These are phyloP conservation scores for Furcasterigmium furcatum DNA, from an alignment of 2,329 filamentous ascomycete species.

Conservation along the genomic window DNA sequence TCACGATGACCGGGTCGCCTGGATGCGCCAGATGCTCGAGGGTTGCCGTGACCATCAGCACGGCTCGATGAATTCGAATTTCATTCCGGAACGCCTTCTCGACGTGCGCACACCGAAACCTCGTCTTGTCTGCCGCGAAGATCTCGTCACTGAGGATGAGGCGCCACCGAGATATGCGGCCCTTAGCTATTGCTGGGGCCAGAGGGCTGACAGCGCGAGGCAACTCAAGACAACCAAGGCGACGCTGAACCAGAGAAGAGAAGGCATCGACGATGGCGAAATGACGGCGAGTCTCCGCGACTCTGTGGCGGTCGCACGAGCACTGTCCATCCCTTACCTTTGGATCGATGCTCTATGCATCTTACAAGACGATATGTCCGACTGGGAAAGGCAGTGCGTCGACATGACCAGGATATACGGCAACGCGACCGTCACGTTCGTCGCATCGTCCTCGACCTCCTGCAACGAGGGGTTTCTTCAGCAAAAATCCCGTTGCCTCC, in stretches of 20 bases:
- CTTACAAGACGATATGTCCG: constrained; percentile 11
- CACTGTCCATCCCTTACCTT: constrained; percentile 11
- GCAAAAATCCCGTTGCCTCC: background rate
- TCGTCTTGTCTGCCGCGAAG: too few relatives aligned
- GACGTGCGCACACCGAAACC: too few relatives aligned
- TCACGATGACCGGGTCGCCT: too few relatives aligned
- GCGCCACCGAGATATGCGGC: constrained; percentile 1
- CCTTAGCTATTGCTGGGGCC: constrained; percentile 15
- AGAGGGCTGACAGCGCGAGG: background rate
- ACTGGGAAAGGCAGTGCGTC: constrained; percentile 5
- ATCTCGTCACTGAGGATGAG: too few relatives aligned
- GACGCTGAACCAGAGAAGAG: background rate
- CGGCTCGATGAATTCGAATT: too few relatives aligned
- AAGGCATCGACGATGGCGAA: background rate
- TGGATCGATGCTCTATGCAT: constrained; percentile 18
- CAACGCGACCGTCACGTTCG: constrained; percentile 1
- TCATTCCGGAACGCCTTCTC: too few relatives aligned
- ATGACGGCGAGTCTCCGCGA: constrained; percentile 10
- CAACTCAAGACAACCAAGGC: constrained; percentile 1
- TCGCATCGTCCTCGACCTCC: background rate
- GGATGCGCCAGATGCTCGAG: too few relatives aligned
- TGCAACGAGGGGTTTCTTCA: background rate
- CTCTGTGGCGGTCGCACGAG: constrained; percentile 6
- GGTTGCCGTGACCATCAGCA: too few relatives aligned
- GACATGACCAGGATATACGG: constrained; percentile 9